phyloP scores from a whole-genome alignment of 495 filamentous ascomycete genomes.

The Penicillium canariense region DNA sequence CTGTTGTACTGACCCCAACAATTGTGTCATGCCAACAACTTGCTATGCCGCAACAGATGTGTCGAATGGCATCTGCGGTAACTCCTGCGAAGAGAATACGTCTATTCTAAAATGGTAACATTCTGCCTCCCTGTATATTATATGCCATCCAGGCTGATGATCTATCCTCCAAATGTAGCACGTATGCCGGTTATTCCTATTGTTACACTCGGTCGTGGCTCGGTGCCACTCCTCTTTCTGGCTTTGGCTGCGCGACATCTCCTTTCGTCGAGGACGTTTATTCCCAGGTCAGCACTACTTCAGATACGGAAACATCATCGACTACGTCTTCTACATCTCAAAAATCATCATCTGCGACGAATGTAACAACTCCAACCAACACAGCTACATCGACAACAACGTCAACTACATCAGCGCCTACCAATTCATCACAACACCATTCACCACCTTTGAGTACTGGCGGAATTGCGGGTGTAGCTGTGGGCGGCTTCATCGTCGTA shows the following conservation, averaged over 20 bases:
- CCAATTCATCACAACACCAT: neutral
- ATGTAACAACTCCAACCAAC: neutral
- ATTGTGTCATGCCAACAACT: neutral
- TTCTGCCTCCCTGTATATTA: no score
- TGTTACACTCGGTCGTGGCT: neutral
- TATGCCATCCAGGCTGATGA: no score
- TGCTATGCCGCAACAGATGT: neutral
- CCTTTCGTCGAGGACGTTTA: neutral
- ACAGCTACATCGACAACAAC: neutral
- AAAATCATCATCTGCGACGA: neutral
- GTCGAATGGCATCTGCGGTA: neutral
- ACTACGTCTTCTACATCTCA: neutral
- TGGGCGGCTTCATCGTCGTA: neutral
- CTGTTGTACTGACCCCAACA: neutral
- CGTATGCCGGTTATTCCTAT: neutral
- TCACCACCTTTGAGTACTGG: neutral
- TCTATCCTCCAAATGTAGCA: no score
- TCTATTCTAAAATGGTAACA: neutral
- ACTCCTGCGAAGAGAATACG: neutral
- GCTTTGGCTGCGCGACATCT: neutral
- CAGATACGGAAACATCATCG: neutral
- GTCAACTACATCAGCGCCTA: neutral
- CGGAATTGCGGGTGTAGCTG: neutral
- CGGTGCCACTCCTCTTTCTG: neutral
- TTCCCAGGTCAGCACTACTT: neutral